Conservation (phyloP, 2,329 filamentous ascomycete species). For the Nigrospora sphaerica region DNA sequence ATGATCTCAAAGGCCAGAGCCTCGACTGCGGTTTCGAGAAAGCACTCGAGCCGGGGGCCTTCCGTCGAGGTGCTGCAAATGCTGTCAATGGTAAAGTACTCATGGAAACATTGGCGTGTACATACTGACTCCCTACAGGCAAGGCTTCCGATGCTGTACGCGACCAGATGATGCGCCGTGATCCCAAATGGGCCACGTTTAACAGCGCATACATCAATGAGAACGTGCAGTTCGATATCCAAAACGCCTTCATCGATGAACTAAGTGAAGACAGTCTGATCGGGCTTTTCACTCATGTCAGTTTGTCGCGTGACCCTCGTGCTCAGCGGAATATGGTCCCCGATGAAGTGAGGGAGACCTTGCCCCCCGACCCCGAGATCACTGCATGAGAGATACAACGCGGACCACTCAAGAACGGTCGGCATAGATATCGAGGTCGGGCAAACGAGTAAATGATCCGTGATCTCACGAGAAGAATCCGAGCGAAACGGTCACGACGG, state of each 20-base stretch:
- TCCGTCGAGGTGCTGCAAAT: conserved; percentile 13
- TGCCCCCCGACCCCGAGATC: too few species aligned
- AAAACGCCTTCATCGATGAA: too few species aligned
- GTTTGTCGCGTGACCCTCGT: conserved; percentile 18
- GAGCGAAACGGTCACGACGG: conserved; percentile 11
- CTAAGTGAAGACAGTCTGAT: too few species aligned
- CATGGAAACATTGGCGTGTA: too few species aligned
- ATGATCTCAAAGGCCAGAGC: conserved; percentile 18
- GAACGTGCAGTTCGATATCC: too few species aligned
- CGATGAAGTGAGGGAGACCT: conserved; percentile 18
- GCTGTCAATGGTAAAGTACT: conserved; percentile 13
- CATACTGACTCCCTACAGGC: not conserved
- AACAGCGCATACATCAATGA: too few species aligned
- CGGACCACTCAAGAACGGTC: conserved; percentile 15
- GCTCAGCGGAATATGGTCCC: conserved; percentile 20
- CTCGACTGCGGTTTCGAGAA: conserved; percentile 12
- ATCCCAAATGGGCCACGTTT: too few species aligned
- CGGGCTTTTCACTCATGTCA: too few species aligned
- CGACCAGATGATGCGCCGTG: too few species aligned
- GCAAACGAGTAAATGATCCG: conserved; percentile 15
- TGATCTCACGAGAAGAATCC: too few species aligned
- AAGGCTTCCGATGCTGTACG: too few species aligned
- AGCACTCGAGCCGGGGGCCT: conserved; percentile 7
- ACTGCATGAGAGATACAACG: conserved; percentile 11
- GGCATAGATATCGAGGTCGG: conserved; percentile 12